These are phyloP conservation scores for Syzygium aqueum DNA, from an alignment of 345 rosid genomes.

Conservation along the genomic window DNA sequence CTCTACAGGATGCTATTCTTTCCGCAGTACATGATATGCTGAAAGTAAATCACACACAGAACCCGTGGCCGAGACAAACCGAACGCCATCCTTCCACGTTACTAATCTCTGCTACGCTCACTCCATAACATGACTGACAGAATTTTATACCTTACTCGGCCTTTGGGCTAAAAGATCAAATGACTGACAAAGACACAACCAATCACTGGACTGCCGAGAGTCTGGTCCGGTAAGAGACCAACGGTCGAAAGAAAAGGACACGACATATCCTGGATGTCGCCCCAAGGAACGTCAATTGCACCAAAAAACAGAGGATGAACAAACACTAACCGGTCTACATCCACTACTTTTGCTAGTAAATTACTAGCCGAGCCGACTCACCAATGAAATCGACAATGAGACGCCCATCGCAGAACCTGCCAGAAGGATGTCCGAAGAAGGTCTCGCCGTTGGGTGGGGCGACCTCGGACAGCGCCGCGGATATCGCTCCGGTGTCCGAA, in stretches of 20 bases:
- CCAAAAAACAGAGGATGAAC: background rate
- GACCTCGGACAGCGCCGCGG: conserved; percentile 41
- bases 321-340: background rate
- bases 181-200: background rate
- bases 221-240: background rate
- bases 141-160: background rate
- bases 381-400: conserved; percentile 60
- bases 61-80: background rate
- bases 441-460: conserved; percentile 60
- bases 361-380: background rate
- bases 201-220: background rate
- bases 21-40: background rate
- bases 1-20: background rate
- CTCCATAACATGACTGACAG: background rate
- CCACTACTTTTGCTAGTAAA: background rate
- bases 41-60: background rate
- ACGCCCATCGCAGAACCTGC: conserved; percentile 63
- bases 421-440: conserved; percentile 59
- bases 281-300: background rate
- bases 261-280: background rate
- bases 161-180: background rate
- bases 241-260: background rate
- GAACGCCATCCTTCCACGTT: background rate
- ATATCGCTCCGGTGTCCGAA: conserved; percentile 62
- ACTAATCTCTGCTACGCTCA: background rate